A percentile compares a stretch with the other conserved stretches of the same genome.
Conservation (phyloP, 352 stramenopile species). For the Phytopythium oedochilum region DNA sequence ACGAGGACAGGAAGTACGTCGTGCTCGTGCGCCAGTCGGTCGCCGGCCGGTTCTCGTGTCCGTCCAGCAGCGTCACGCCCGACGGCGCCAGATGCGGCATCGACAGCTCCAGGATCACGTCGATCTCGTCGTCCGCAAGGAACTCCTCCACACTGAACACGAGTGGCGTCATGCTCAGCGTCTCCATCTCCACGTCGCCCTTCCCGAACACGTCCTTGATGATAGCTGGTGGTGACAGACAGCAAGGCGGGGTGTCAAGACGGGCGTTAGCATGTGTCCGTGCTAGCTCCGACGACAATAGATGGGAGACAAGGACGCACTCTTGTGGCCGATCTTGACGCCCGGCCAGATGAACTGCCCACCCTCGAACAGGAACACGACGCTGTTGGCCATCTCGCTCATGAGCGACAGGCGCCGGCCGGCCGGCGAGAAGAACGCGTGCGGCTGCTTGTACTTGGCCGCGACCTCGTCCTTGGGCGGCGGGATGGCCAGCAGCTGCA, state of each 20-base stretch:
- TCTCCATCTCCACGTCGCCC: conserved; percentile 50
- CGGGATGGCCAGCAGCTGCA: background rate
- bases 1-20: conserved; percentile 68
- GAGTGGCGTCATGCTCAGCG: conserved; percentile 56
- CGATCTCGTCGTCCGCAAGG: conserved; percentile 69
- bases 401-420: conserved; percentile 45
- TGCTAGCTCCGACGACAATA: too few species aligned
- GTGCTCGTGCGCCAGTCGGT: conserved; percentile 78
- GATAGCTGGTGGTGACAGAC: background rate
- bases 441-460: conserved; percentile 62
- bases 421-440: conserved; percentile 53
- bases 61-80: conserved; percentile 54
- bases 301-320: too few species aligned
- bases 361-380: conserved; percentile 74
- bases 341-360: conserved; percentile 76
- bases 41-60: conserved; percentile 51
- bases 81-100: conserved; percentile 58
- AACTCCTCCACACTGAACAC: conserved; percentile 76
- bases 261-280: too few species aligned
- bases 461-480: conserved; percentile 1
- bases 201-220: conserved; percentile 36
- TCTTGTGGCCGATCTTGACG: conserved; percentile 59
- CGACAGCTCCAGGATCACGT: conserved; percentile 64
- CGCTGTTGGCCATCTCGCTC: conserved; percentile 29
- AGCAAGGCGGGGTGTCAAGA: too few species aligned